Base-by-base conservation (phyloP, 2,329 filamentous ascomycete species). In the Trichoderma afroharzianum region DNA sequence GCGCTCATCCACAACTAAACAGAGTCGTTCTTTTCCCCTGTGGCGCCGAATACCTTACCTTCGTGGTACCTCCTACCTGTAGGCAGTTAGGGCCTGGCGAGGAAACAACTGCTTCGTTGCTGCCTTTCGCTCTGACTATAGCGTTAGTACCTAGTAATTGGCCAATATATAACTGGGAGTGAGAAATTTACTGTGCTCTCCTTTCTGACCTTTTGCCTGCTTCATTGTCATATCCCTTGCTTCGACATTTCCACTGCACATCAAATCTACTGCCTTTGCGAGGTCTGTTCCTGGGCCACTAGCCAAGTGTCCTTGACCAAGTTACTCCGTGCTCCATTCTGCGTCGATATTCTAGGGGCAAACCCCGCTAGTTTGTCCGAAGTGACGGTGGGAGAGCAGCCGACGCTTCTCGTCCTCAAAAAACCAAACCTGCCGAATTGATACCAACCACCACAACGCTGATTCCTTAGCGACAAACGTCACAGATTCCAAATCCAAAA, bases 281-380 rank as follows among this genome's bases (percentile, higher is more conserved):
- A 12, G 47, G 47, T 11, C 39, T 28, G 5, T 63, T 55, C 14
- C 39, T 50, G 26, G 55, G 67, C 57, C 50, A 67, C 63, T 67
- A 67, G 63, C 53, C 24, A 67, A 18, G 36, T 36, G 14, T 58
- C 57, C 43, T 50, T 21, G 43, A 50, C 43, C 43, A 50, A 50
- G 43, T 50, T 50, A 50, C 43, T 50, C 43, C 43, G 43, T 59
- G 63, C 64, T 61, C 67, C 55, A 69, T 69, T 21, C 30, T 30
- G 28, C 18, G 43, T 36, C 11, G 57, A 26, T 36, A 21, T 36
- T 50, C 39, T 61, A 62, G 55, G 67, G 67, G 55, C 43, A 55
- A 72, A 72, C 71, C 71, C 71, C 66, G 71, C 71, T 69, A 72
- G 71, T 72, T 72, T 72, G 71, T 64, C 67, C 66, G 67, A 66